Evolutionary conservation across 805 yeast species (phyloP).

Genomic region (Ogataea ramenticola): DNA sequence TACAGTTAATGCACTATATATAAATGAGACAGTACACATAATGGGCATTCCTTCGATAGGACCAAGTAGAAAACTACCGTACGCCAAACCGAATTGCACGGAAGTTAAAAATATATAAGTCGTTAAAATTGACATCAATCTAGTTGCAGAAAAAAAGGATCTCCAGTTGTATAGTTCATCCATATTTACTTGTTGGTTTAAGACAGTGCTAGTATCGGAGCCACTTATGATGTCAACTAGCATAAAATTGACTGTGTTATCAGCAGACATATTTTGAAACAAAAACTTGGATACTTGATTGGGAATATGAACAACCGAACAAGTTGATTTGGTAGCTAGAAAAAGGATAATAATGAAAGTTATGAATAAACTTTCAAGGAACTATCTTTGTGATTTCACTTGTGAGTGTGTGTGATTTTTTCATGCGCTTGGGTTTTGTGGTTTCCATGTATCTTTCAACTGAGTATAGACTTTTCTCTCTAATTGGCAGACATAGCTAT

Average conservation of each 20-base stretch:
- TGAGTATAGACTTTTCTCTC: constrained; percentile 34
- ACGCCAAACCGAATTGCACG: neutral
- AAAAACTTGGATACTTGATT: no score
- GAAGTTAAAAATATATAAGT: neutral
- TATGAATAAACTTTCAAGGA: no score
- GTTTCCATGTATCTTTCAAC: neutral
- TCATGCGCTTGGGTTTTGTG: neutral
- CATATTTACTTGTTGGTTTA: no score
- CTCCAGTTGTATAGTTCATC: neutral
- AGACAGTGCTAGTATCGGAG: no score
- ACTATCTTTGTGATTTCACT: no score
- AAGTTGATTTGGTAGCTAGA: no score
- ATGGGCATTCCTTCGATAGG: neutral
- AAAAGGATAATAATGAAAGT: no score
- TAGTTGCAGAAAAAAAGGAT: neutral
- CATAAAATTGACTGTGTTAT: no score
- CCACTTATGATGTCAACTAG: no score
- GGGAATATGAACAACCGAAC: no score
- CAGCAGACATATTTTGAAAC: no score
- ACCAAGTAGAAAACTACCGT: neutral
- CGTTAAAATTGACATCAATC: neutral
- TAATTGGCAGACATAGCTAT: constrained; percentile 40
- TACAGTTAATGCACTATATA: neutral
- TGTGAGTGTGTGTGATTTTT: no score
- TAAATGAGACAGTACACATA: neutral